Evolutionary conservation across 345 rosid species (phyloP).

Genomic region (Firmiana major): DNA sequence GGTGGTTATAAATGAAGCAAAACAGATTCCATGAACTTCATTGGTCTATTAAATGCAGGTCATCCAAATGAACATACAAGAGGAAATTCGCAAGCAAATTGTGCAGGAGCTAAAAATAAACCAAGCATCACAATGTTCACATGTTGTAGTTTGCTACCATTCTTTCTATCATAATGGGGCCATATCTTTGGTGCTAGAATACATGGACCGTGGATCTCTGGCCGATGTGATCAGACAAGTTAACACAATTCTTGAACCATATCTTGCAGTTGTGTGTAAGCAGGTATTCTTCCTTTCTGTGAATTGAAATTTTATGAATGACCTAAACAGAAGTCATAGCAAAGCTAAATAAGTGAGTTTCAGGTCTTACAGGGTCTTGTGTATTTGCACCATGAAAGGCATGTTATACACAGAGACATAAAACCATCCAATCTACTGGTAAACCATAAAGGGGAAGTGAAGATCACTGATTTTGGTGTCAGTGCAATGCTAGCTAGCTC

Average conservation of each 20-base stretch:
- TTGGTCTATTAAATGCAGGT: slow-evolving; percentile 45
- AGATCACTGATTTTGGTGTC: slow-evolving; percentile 86
- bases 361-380: slow-evolving; percentile 79
- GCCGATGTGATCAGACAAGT: slow-evolving; percentile 84
- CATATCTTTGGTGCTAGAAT: slow-evolving; percentile 82
- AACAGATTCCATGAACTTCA: neutral
- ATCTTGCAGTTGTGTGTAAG: slow-evolving; percentile 89
- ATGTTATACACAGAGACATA: slow-evolving; percentile 72
- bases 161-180: slow-evolving; percentile 97
- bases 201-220: slow-evolving; percentile 98
- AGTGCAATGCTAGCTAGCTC: slow-evolving; percentile 79
- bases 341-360: slow-evolving; percentile 2
- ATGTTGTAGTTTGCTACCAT: slow-evolving; percentile 81
- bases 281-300: slow-evolving; percentile 50
- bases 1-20: neutral
- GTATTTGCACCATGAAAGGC: slow-evolving; percentile 77
- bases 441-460: slow-evolving; percentile 79
- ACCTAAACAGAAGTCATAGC: neutral
- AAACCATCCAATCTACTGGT: slow-evolving; percentile 69
- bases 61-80: slow-evolving; percentile 95
- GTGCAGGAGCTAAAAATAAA: slow-evolving; percentile 95
- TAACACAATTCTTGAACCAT: slow-evolving; percentile 90
- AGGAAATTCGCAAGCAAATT: slow-evolving; percentile 88
- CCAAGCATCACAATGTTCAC: slow-evolving; percentile 84
- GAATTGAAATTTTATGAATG: neutral